Conservation (phyloP, 805 yeast genomes). For the Yarrowia sp. region DNA sequence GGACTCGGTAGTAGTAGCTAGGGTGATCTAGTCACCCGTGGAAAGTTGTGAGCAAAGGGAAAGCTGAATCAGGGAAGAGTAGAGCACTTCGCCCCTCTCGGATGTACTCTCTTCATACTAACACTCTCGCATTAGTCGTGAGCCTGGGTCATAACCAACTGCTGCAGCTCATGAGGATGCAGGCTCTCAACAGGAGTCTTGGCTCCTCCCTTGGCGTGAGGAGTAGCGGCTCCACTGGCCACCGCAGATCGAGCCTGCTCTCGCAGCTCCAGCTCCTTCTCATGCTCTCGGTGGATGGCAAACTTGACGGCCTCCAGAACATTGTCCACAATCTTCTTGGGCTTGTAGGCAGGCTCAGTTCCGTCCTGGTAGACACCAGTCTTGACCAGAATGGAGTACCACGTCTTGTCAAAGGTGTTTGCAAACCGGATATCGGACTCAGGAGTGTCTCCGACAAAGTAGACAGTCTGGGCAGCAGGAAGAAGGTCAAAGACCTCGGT, state of each 20-base stretch:
- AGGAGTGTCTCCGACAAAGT: conserved; percentile 90
- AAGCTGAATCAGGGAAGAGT: too few relatives aligned
- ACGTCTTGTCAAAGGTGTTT: conserved; percentile 80
- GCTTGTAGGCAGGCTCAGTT: conserved; percentile 77
- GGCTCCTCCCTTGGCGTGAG: background rate
- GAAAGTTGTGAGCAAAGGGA: too few relatives aligned
- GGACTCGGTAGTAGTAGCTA: too few relatives aligned
- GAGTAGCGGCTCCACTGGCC: conserved; percentile 33
- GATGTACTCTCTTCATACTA: too few relatives aligned
- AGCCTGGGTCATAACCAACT: conserved; percentile 32
- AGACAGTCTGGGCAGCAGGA: conserved; percentile 86
- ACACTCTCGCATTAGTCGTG: background rate
- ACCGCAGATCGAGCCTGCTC: conserved; percentile 27
- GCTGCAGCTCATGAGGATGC: conserved; percentile 37
- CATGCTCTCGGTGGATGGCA: conserved; percentile 83
- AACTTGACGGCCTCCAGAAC: conserved; percentile 83
- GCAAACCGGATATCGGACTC: conserved; percentile 89
- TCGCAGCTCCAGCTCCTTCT: conserved; percentile 66
- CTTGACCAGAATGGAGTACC: conserved; percentile 85
- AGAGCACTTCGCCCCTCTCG: too few relatives aligned
- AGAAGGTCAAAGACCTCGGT: conserved; percentile 57
- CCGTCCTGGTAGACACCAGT: conserved; percentile 89
- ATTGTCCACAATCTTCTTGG: conserved; percentile 73
- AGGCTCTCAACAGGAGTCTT: conserved; percentile 26
- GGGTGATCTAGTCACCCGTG: too few relatives aligned